Percentiles rank a stretch among this genome's conserved stretches.
phyloP scores from a whole-genome alignment of 2,329 filamentous ascomycete genomes.

The Acarospora socialis region DNA sequence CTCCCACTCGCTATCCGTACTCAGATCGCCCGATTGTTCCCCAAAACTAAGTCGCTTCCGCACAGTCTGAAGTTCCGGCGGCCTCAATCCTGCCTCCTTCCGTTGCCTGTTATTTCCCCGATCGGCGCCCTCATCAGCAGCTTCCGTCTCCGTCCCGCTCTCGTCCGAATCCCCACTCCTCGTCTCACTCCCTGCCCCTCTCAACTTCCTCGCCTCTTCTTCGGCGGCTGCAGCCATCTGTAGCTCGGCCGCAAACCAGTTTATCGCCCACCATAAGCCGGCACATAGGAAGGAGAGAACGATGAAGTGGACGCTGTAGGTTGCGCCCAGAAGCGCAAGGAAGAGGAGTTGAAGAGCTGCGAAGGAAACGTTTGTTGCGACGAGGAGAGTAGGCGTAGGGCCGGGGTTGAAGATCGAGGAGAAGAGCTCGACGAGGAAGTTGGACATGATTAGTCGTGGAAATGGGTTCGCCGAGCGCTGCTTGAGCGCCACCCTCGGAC shows the following conservation, averaged over 20 bases:
- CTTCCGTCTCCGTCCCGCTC: slow-evolving; percentile 32
- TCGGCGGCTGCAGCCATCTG: slow-evolving; percentile 34
- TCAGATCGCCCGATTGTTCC: slow-evolving; percentile 42
- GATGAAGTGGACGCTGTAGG: slow-evolving; percentile 77
- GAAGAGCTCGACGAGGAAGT: slow-evolving; percentile 64
- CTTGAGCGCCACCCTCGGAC: no score
- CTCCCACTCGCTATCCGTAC: slow-evolving; percentile 96
- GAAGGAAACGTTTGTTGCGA: slow-evolving; percentile 84
- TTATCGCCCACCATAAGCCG: slow-evolving; percentile 83
- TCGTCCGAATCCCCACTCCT: slow-evolving; percentile 13
- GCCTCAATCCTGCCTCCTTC: slow-evolving; percentile 8
- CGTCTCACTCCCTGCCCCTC: slow-evolving; percentile 17
- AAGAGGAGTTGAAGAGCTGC: slow-evolving; percentile 71
- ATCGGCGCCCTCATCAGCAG: slow-evolving; percentile 13
- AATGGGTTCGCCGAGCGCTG: no score
- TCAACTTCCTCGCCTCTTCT: slow-evolving; percentile 24
- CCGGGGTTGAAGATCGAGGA: slow-evolving; percentile 88
- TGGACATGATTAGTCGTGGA: slow-evolving; percentile 23
- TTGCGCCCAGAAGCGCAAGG: slow-evolving; percentile 59
- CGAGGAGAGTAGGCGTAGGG: slow-evolving; percentile 70
- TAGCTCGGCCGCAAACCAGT: slow-evolving; percentile 79
- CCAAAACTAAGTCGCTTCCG: slow-evolving; percentile 34
- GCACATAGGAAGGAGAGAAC: slow-evolving; percentile 65
- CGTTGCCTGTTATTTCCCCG: slow-evolving; percentile 2
- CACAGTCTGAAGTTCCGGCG: slow-evolving; percentile 24